A percentile compares a stretch with the other conserved stretches of the same genome.
Conservation (phyloP, 2,329 filamentous ascomycete species). For the Emmonsiellopsis sp. region DNA sequence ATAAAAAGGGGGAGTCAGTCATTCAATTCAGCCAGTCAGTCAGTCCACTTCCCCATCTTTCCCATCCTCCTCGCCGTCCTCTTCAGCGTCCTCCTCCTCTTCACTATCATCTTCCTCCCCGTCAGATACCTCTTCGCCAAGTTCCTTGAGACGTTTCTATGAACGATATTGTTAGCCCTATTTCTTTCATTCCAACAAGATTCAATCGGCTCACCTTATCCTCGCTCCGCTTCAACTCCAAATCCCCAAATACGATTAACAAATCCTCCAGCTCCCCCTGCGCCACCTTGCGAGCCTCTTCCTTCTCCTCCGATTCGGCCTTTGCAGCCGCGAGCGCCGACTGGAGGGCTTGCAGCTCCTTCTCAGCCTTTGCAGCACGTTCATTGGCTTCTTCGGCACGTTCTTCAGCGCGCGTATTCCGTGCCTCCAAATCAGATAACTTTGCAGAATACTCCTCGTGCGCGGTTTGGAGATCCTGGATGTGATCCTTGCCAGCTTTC, state of each 20-base stretch:
- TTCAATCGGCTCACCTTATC: constrained; percentile 55
- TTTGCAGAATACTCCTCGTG: constrained; percentile 42
- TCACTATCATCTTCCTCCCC: constrained; percentile 59
- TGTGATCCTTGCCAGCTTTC: constrained; percentile 51
- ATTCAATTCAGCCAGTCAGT: constrained; percentile 1
- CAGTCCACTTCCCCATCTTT: constrained; percentile 18
- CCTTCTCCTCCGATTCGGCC: constrained; percentile 37
- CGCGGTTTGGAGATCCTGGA: constrained; percentile 50
- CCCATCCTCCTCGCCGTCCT: constrained; percentile 42
- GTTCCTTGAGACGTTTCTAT: constrained; percentile 50
- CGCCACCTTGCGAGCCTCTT: constrained; percentile 52
- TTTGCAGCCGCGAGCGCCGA: constrained; percentile 24
- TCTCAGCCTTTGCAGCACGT: constrained; percentile 13
- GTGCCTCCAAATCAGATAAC: constrained; percentile 37
- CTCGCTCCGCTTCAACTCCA: constrained; percentile 65
- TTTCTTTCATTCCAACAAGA: constrained; percentile 6
- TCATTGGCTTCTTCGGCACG: constrained; percentile 27
- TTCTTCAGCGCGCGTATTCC: constrained; percentile 36
- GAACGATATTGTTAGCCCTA: constrained; percentile 27
- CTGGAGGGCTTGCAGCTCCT: constrained; percentile 16
- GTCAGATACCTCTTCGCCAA: constrained; percentile 66
- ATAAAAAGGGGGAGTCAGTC: neutral
- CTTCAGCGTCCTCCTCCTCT: constrained; percentile 36
- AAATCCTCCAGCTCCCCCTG: constrained; percentile 73
- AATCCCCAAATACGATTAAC: constrained; percentile 68